Conservation (phyloP, 139 green algal species). For the Picochlorum sp. region DNA sequence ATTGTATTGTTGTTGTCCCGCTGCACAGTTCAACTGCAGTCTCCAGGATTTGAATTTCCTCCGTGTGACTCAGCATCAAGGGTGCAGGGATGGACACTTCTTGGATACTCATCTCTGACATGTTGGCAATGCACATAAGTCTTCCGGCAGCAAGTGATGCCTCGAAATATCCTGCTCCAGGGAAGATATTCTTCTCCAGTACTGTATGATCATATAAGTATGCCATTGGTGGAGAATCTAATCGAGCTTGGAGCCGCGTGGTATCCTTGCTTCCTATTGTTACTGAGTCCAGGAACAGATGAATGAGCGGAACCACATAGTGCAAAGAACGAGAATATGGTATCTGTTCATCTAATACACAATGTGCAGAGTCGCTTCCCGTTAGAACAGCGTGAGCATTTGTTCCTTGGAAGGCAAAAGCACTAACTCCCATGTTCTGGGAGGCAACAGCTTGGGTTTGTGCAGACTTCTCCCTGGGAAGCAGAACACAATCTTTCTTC, state of each 20-base stretch:
- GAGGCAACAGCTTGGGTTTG: neutral
- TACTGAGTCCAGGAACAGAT: conserved; percentile 10
- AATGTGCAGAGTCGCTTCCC: conserved; percentile 6
- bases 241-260: conserved; percentile 25
- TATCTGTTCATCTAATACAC: no score
- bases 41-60: no score
- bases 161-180: conserved; percentile 37
- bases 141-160: neutral
- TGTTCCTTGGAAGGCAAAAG: conserved; percentile 39
- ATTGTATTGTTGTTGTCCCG: no score
- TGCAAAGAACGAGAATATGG: no score
- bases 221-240: conserved; percentile 28
- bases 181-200: conserved; percentile 38
- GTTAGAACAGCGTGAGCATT: conserved; percentile 32
- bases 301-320: conserved; percentile 17
- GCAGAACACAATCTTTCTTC: conserved; percentile 26
- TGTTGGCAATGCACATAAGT: no score
- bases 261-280: neutral
- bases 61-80: neutral
- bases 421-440: conserved; percentile 18
- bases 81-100: neutral
- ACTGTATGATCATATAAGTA: conserved; percentile 72
- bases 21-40: no score
- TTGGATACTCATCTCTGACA: neutral
- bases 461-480: conserved; percentile 18